Base-by-base conservation (phyloP, 2,329 filamentous ascomycete genomes). In the Colletotrichum sp. region DNA sequence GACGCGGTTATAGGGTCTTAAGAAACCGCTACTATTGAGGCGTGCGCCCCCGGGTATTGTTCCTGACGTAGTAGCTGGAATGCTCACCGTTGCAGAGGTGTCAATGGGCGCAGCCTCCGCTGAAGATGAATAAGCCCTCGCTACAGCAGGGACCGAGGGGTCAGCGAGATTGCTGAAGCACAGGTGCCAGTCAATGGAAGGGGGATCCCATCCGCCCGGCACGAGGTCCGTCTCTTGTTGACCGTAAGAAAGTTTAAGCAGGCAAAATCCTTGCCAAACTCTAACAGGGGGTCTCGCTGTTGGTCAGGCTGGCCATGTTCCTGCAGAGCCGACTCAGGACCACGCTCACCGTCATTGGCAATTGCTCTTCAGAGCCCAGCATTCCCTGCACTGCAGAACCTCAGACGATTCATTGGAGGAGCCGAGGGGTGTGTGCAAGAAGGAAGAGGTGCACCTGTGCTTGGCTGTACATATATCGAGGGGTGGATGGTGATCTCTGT, bases 331-430 rank as follows among this genome's bases (percentile, higher is more conserved):
- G 64, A 73, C 43, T 68, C 36, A 72, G 61, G 64, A 57, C 36
- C 55, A 59, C 7, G 32, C 13, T 26, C 34, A 59, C 32, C 30
- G 39, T 63, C 24, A 60, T 68, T 70, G 64, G 69, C 28, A 72
- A 34, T 73, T 21, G 28, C 64, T 32, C 9, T 14, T 34, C 16
- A 36, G 36, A 63, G 64, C 67, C 69, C 32, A 64, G 72, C 64
- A 64, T 73, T 48, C 64, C 43, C 36, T 67, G 57, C 55, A n/a
- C 8, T 59, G 57, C 30, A 61, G 43, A 68, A 72, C 64, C 73
- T 75, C 73, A 72, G 73, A 75, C 73, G 73, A 75, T 68, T 75
- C 64, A 52, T 63, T 48, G 36, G 55, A 32, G 14, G 24, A 10
- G 66, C 26, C 16, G 60, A 21, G 60, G 34, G 61, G 32, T 21